Base-by-base conservation (phyloP, 495 filamentous ascomycete species). In the Trichocladium uniseriatum region DNA sequence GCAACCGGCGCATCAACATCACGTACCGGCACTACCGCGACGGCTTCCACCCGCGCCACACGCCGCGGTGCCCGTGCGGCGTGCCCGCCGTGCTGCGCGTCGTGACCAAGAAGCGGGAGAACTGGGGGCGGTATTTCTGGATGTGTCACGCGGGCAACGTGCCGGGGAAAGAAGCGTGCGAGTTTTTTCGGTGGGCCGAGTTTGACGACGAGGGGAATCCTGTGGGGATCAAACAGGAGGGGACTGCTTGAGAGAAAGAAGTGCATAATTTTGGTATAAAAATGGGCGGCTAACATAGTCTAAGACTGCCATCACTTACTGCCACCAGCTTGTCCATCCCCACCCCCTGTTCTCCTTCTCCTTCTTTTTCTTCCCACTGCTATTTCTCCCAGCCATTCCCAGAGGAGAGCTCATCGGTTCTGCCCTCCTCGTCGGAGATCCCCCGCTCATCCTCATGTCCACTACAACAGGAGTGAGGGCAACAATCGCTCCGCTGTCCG, bases 191-290 rank as follows among this genome's bases (percentile, higher is more conserved):
- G 49, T 97, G 90, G 90, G 90, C 86, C 1, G 77, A 84, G 48
- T 95, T 96, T 64, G 83, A 92, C 58, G 81, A 89, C 21, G 83
- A 94, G 65, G 91, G 91, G 27, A 78, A 86, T 61, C 87, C 89
- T 0, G 64, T 82, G 86, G 86, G 83, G 66, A 4, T n/a, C 9
- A 19, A 22, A 21, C 7, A 13, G 22, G 29, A 34, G 22, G 24
- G 14, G 35, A n/a, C 5, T 6, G 35, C 16, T 4, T 6, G 35
- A n/a, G 5, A n/a, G 16, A n/a, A n/a, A 29, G 14, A n/a, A 13
- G 35, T 18, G 35, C n/a, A n/a, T n/a, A n/a, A n/a, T n/a, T n/a
- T n/a, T n/a, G n/a, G n/a, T n/a, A n/a, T n/a, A n/a, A n/a, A n/a
- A n/a, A n/a, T n/a, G n/a, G n/a, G n/a, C n/a, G n/a, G n/a, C n/a